Evolutionary conservation across 2,329 filamentous ascomycete genomes (phyloP), one percentile per base, ranked within the genome.

Genomic region (Xylaria sp.): DNA sequence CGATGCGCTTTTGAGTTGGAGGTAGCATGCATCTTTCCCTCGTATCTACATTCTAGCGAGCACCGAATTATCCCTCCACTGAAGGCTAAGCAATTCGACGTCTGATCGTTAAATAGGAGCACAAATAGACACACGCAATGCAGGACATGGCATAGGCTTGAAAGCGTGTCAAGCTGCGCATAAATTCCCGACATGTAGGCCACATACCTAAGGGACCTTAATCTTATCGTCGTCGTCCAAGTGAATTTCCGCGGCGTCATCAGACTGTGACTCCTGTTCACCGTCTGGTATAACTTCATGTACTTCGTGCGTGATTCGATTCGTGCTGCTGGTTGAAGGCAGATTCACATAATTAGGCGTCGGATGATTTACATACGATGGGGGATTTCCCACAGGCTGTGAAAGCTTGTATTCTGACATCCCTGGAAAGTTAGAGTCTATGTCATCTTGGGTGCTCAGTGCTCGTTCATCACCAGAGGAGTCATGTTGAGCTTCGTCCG

Each of bases 221-320:
- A 75, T 68, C 66, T 77, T 76, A 54, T 80, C 77, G 61, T 81
- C 79, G 53, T 81, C 81, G 45, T 82, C 82, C 22, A 85, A 72
- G 66, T 84, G 82, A 50, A 85, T 86, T 73, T 86, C 84, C 7
- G 83, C 76, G 6, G 84, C 83, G 45, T 83, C 82, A 36, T 83
- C 82, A 13, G 81, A 83, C 57, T 75, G 76, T 31, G 72, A 73
- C 29, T 81, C 80, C 27, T 73, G 77, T 17, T 76, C 77, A 31
- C 72, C 76, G 4, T 76, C 72, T 11, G 79, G 73, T 22, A 79
- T 77, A 54, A 85, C 79, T 20, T 79, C 79, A 59, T 84, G 77
- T 22, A 84, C 75, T 10, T 74, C 72, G 22, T 76, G 75, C 63
- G 73, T 72, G 63, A 78, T 47, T 49, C 31, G 49, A 44, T 62